Conservation (phyloP, 805 yeast genomes). For the Vanderwaltozyma tropicalis region DNA sequence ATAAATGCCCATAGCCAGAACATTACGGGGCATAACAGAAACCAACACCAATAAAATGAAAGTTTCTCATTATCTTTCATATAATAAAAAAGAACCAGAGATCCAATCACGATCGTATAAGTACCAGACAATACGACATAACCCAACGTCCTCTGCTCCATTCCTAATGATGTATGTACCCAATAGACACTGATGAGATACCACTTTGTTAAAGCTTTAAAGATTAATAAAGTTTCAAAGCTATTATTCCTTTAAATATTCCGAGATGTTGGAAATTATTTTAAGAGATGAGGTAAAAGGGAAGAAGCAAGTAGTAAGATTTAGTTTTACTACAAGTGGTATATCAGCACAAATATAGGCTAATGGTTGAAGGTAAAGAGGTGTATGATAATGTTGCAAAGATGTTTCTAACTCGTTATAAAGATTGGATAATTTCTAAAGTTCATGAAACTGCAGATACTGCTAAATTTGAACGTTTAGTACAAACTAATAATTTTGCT, state of each 20-base stretch:
- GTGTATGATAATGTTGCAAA: conserved; percentile 8
- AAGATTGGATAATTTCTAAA: conserved; percentile 10
- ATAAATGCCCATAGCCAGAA: conserved; percentile 27
- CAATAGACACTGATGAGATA: too few relatives aligned
- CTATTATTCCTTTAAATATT: too few relatives aligned
- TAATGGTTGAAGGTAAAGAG: background rate
- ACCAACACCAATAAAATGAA: conserved; percentile 24
- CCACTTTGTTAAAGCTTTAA: too few relatives aligned
- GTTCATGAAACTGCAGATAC: conserved; percentile 10
- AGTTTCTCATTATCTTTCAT: conserved; percentile 5
- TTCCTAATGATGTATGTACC: too few relatives aligned
- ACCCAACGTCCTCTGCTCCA: conserved; percentile 15
- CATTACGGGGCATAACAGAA: conserved; percentile 20
- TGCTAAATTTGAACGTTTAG: conserved; percentile 9
- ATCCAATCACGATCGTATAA: conserved; percentile 9
- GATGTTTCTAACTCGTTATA: conserved; percentile 17
- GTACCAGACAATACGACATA: conserved; percentile 12
- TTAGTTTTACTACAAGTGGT: too few relatives aligned
- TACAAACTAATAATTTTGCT: conserved; percentile 17
- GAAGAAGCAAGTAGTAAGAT: too few relatives aligned
- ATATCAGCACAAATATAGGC: background rate
- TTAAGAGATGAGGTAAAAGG: too few relatives aligned
- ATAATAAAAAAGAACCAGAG: conserved; percentile 7
- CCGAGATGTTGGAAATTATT: too few relatives aligned
- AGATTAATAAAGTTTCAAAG: too few relatives aligned